phyloP scores from a whole-genome alignment of 345 rosid species.

The Reutealis trisperma region DNA sequence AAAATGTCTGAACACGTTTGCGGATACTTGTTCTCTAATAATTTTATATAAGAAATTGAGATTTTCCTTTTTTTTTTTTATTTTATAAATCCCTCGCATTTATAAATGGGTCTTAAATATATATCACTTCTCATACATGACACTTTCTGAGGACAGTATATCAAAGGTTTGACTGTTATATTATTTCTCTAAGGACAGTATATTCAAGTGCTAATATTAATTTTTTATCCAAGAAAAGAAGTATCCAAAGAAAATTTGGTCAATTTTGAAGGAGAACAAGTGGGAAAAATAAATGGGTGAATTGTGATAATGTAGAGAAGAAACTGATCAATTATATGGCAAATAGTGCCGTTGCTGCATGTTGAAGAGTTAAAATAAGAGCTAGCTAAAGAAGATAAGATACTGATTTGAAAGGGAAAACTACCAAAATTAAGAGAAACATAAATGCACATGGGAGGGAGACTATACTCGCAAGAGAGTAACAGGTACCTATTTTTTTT shows the following conservation, averaged over 20 bases:
- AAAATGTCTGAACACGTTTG: too few species aligned
- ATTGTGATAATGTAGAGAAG: background rate
- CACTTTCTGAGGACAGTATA: too few species aligned
- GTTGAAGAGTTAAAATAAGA: background rate
- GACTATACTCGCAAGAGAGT: constrained; percentile 37
- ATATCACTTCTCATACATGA: too few species aligned
- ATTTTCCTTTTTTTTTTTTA: too few species aligned
- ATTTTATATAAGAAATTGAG: too few species aligned
- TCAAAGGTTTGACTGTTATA: too few species aligned
- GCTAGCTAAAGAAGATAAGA: background rate
- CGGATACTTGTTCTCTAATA: too few species aligned
- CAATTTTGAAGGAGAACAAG: background rate
- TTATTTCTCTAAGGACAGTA: too few species aligned
- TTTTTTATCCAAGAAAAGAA: background rate
- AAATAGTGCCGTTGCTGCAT: background rate
- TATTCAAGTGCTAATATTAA: background rate
- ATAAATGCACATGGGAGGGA: constrained; percentile 37
- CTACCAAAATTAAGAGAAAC: constrained; percentile 9
- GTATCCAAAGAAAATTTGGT: background rate
- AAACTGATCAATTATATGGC: background rate
- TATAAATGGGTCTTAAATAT: too few species aligned
- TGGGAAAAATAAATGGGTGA: background rate
- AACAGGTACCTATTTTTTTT: constrained; percentile 12
- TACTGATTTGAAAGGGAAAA: constrained; percentile 2
- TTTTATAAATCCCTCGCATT: too few species aligned